Evolutionary conservation across 2,329 filamentous ascomycete species (phyloP).

Genomic region (Leptographium lundbergii): DNA sequence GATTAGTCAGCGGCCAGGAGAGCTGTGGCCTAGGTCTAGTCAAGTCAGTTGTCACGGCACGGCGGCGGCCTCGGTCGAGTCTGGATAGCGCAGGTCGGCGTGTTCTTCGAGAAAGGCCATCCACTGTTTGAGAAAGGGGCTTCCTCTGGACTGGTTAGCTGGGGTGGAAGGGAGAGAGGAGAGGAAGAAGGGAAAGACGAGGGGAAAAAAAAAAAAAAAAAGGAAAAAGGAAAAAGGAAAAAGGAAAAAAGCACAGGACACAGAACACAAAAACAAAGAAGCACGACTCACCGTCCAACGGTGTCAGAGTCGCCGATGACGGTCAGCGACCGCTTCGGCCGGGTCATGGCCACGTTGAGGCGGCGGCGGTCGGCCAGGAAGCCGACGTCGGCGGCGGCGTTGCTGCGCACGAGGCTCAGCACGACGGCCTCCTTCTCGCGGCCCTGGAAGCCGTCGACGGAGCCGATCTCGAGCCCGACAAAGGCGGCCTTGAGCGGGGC

Average conservation of each 20-base stretch:
- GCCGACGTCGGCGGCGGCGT: conserved; percentile 73
- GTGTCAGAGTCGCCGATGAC: conserved; percentile 93
- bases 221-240: not conserved
- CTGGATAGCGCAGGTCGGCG: conserved; percentile 80
- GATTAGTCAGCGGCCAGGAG: no score
- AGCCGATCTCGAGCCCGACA: conserved; percentile 83
- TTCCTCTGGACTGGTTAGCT: conserved; percentile 48
- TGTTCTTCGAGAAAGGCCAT: conserved; percentile 85
- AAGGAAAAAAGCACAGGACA: conserved; percentile 3
- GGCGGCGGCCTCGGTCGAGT: conserved; percentile 33
- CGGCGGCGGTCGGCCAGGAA: conserved; percentile 87
- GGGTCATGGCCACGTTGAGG: conserved; percentile 94
- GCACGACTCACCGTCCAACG: conserved; percentile 51
- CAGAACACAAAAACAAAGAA: not conserved
- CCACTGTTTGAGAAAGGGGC: conserved; percentile 76
- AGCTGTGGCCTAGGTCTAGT: no score
- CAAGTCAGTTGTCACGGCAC: not conserved
- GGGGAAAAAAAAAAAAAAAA: not conserved
- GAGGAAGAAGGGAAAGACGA: conserved; percentile 9
- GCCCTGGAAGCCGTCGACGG: conserved; percentile 89
- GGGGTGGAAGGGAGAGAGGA: conserved; percentile 8
- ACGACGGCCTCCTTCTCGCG: conserved; percentile 93
- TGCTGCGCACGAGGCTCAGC: conserved; percentile 88
- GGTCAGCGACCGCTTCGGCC: conserved; percentile 79
- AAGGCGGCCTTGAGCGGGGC: conserved; percentile 70